A percentile compares a stretch with the other conserved stretches of the same genome.
Evolutionary conservation across 305 asterid species (phyloP).

Genomic region (Rubia tinctorum): DNA sequence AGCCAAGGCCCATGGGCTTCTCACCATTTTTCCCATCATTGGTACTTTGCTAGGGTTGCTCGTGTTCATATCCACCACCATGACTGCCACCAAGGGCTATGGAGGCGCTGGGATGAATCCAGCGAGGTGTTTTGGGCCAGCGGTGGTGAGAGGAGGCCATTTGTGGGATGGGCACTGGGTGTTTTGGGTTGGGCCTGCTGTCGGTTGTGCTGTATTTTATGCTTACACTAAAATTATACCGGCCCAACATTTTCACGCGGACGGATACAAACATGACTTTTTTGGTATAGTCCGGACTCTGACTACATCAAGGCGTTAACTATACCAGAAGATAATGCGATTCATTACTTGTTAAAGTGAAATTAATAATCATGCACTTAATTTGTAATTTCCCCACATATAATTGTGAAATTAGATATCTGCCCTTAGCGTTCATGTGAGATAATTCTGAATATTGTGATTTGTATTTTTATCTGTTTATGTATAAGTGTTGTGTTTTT

Average conservation of each 20-base stretch:
- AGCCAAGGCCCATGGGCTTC: slow-evolving; percentile 43
- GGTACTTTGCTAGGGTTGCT: slow-evolving; percentile 59
- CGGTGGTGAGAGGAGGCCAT: slow-evolving; percentile 70
- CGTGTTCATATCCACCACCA: slow-evolving; percentile 54
- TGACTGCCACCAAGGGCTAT: slow-evolving; percentile 52
- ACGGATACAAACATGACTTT: slow-evolving; percentile 60
- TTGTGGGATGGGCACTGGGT: slow-evolving; percentile 82
- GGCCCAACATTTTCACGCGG: slow-evolving; percentile 44
- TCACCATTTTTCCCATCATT: slow-evolving; percentile 35
- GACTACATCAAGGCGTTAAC: background rate
- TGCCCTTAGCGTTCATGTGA: too few species aligned
- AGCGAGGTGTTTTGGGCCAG: slow-evolving; percentile 70
- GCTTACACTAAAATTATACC: slow-evolving; percentile 66
- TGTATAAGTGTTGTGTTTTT: too few species aligned
- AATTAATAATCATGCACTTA: background rate
- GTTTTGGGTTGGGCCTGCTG: slow-evolving; percentile 70
- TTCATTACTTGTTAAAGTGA: background rate
- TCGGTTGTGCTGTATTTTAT: slow-evolving; percentile 54
- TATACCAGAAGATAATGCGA: background rate
- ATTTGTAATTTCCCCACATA: background rate
- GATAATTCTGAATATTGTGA: background rate
- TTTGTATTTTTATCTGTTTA: background rate
- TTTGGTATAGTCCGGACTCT: slow-evolving; percentile 40
- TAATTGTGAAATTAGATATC: background rate
- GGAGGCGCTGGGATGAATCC: slow-evolving; percentile 79